Evolutionary conservation across 805 yeast genomes (phyloP).

Genomic region (Vanderwaltozyma yarrowii): DNA sequence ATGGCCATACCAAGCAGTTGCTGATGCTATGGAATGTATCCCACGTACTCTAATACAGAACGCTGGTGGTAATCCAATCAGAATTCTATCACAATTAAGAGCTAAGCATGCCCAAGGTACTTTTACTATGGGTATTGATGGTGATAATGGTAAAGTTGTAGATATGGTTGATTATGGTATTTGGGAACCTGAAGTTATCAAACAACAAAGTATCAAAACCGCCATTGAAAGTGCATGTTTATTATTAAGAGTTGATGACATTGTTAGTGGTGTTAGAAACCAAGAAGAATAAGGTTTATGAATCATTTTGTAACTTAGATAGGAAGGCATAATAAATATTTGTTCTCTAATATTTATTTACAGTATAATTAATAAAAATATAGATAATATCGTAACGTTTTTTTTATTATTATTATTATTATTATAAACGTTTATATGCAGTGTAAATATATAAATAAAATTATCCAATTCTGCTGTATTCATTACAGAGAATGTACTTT

Average conservation of each 20-base stretch:
- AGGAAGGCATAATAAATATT: not conserved
- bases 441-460: no score
- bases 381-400: no score
- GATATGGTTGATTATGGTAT: conserved; percentile 95
- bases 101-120: conserved; percentile 93
- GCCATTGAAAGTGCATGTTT: conserved; percentile 95
- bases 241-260: conserved; percentile 91
- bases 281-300: conserved; percentile 18
- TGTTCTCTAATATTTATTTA: not conserved
- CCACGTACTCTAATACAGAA: conserved; percentile 96
- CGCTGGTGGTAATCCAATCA: conserved; percentile 94
- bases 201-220: conserved; percentile 95
- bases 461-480: no score
- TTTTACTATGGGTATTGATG: conserved; percentile 84
- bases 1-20: conserved; percentile 98
- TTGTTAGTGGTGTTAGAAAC: conserved; percentile 88
- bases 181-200: conserved; percentile 99
- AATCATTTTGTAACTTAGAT: not conserved
- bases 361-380: not conserved
- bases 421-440: no score
- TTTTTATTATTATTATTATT: no score
- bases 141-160: conserved; percentile 86
- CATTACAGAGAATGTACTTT: no score
- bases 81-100: conserved; percentile 79
- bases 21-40: conserved; percentile 96